phyloP scores from a whole-genome alignment of 2,329 filamentous ascomycete species.

The Chalara sp. region DNA sequence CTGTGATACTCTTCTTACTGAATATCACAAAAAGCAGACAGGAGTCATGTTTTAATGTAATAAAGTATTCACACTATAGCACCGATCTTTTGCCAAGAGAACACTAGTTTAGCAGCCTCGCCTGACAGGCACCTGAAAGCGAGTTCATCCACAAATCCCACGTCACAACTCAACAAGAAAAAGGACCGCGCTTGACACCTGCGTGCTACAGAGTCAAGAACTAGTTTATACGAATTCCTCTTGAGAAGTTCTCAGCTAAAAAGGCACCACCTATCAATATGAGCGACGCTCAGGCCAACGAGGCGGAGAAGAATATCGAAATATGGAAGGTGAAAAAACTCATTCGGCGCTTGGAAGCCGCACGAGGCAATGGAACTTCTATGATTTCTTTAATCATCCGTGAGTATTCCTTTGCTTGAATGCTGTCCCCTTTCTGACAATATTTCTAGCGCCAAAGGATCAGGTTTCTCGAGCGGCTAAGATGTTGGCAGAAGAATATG shows the following conservation, averaged over 20 bases:
- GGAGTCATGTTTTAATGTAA: too few species aligned
- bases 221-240: slow-evolving; percentile 10
- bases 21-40: too few species aligned
- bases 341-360: slow-evolving; percentile 96
- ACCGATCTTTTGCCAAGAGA: too few species aligned
- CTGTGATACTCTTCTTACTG: too few species aligned
- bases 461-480: slow-evolving; percentile 93
- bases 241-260: slow-evolving; percentile 13
- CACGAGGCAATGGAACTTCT: slow-evolving; percentile 95
- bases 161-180: background rate
- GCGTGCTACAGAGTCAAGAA: slow-evolving; percentile 16
- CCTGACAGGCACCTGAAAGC: too few species aligned
- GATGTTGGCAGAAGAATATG: slow-evolving; percentile 99
- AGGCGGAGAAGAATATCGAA: slow-evolving; percentile 95
- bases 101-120: too few species aligned
- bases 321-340: slow-evolving; percentile 99
- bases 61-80: too few species aligned
- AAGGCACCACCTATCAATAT: slow-evolving; percentile 48
- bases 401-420: slow-evolving; percentile 39
- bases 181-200: slow-evolving; percentile 11
- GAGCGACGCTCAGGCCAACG: slow-evolving; percentile 80
- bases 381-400: slow-evolving; percentile 99
- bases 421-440: slow-evolving; percentile 2
- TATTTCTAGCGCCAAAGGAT: slow-evolving; percentile 77
- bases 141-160: background rate